Conservation (phyloP, 2,329 filamentous ascomycete species). For the Microdochium trichocladiopsis region DNA sequence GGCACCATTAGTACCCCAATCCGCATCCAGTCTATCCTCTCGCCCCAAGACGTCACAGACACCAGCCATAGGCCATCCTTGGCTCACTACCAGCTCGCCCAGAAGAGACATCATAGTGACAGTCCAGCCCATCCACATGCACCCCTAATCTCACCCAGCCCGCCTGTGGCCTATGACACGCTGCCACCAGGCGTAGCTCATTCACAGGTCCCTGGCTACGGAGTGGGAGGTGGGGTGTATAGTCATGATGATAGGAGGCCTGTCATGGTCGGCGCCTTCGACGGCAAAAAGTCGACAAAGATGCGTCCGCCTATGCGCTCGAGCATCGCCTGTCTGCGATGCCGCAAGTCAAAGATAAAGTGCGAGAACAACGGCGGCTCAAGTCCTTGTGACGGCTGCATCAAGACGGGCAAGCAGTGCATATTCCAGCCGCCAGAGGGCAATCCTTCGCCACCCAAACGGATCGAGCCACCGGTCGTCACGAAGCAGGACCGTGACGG, state of each 20-base stretch:
- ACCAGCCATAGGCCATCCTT: constrained; percentile 25
- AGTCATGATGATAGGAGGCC: constrained; percentile 22
- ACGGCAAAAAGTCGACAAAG: constrained; percentile 33
- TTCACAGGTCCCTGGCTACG: constrained; percentile 10
- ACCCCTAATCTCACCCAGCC: constrained; percentile 17
- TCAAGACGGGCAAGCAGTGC: constrained; percentile 65
- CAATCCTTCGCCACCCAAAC: constrained; percentile 30
- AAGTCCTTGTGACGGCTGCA: constrained; percentile 68
- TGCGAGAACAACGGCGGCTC: constrained; percentile 72
- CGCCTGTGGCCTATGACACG: constrained; percentile 13
- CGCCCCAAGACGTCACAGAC: constrained; percentile 33
- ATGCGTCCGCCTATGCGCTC: constrained; percentile 59
- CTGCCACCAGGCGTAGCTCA: constrained; percentile 15
- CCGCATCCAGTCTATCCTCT: constrained; percentile 44
- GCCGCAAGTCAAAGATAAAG: constrained; percentile 78
- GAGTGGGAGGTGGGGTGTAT: constrained; percentile 13
- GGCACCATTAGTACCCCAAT: constrained; percentile 43
- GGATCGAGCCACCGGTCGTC: constrained; percentile 26
- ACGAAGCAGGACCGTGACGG: constrained; percentile 31
- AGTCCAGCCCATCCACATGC: constrained; percentile 22
- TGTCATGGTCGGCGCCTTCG: constrained; percentile 21
- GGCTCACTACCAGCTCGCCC: constrained; percentile 20
- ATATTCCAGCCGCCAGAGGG: constrained; percentile 53
- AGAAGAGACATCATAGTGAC: constrained; percentile 29
- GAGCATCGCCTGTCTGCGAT: constrained; percentile 71